Evolutionary conservation across 306 rosid species (phyloP), one percentile per base, ranked within the genome.

Genomic region (Quercus suber): DNA sequence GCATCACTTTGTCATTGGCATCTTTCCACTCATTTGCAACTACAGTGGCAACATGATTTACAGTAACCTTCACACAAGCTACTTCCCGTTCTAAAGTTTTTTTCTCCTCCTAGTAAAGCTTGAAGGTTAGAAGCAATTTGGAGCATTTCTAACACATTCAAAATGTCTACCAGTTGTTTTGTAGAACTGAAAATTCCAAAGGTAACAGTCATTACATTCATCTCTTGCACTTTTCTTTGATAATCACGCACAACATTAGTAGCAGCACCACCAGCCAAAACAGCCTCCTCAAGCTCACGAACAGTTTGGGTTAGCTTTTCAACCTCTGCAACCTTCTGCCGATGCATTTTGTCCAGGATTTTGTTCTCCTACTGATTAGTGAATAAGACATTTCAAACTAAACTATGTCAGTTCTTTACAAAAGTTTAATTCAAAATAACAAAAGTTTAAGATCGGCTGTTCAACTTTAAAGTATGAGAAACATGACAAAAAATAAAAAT

Each of bases 1-100:
- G 97, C 96, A 93, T 93, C 74, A 93, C 96, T 86, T 93, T 93
- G 86, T 93, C 97, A 72, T 87, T 89, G 73, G 77, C 91, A 83
- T 94, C 98, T 87, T 94, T 94, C 98, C 98, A 94, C 80, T 94
- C 97, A 80, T 94, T 94, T 76, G 98, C 98, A 82, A 94, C 98
- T 45, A 94, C 98, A 67, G 91, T 88, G 61, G 98, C 98, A 73
- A 94, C 96, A 82, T 94, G 86, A 83, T 94, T 94, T 67, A 93
- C 98, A 41, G 91, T 73, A 74, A 91, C 98, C 85, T 90, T 92
- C 28, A 96, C 97, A 73, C 98, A 96, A 73, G 98, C 97, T 64
- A 92, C 94, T 82, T 94, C 98, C 73, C 97, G 91, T 78, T 92
- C 94, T 87, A 94, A 87, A 78, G 90, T 78, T 82, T 89, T 94